These are phyloP conservation scores for Perkinsus marinus DNA, from an alignment of 169 alveolate genomes.

Conservation along the genomic window DNA sequence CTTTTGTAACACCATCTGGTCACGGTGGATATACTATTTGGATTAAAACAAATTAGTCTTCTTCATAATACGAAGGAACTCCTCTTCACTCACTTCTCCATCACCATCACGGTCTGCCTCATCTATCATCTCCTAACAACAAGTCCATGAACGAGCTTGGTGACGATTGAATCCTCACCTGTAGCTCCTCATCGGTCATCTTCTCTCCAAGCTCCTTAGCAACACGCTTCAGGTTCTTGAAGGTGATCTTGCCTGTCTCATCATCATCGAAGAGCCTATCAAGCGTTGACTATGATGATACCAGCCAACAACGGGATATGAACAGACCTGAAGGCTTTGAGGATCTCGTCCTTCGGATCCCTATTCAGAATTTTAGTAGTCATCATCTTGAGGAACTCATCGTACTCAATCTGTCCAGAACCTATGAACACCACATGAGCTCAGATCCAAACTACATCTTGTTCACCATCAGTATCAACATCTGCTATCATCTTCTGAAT, in stretches of 20 bases:
- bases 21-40: not conserved
- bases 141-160: not conserved
- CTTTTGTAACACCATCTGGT: too few relatives aligned
- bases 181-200: slow-evolving; percentile 90
- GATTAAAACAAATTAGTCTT: slow-evolving; percentile 81
- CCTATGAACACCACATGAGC: not conserved
- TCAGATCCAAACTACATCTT: slow-evolving; percentile 5
- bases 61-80: slow-evolving; percentile 91
- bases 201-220: slow-evolving; percentile 96
- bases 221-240: slow-evolving; percentile 83
- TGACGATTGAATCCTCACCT: slow-evolving; percentile 31
- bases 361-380: slow-evolving; percentile 34
- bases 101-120: slow-evolving; percentile 97
- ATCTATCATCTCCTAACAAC: slow-evolving; percentile 83
- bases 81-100: slow-evolving; percentile 91
- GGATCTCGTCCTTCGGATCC: slow-evolving; percentile 78
- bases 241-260: slow-evolving; percentile 67
- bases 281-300: slow-evolving; percentile 45
- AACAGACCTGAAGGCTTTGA: slow-evolving; percentile 54
- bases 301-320: not conserved
- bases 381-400: slow-evolving; percentile 11
- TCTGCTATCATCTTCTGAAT: slow-evolving; percentile 38
- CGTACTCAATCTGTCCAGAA: slow-evolving; percentile 9
- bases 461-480: slow-evolving; percentile 20
- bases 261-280: slow-evolving; percentile 85